Base-by-base conservation (phyloP, 2,329 filamentous ascomycete genomes). In the Aschersonia sp. region DNA sequence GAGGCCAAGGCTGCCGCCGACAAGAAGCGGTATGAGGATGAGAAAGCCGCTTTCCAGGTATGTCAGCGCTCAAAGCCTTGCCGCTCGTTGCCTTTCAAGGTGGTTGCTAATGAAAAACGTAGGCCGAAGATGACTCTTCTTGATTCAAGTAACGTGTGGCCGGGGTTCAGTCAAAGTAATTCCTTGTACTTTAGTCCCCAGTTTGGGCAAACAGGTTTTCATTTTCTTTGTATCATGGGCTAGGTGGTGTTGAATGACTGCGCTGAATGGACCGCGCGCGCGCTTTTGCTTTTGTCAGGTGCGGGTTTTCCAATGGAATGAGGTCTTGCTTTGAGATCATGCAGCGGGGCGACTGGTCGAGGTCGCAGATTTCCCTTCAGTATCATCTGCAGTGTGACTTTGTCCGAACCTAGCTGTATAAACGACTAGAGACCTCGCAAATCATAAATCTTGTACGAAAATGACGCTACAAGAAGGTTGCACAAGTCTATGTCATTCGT, bases 1-100 rank as follows among this genome's bases (percentile, higher is more conserved):
- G 90, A 97, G 72, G 85, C 87, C 66, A 97, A 97, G 83, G 92
- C 92, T 63, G 87, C 85, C 46, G 76, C 83, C 54, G 92, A 98
- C 73, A 98, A 97, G 87, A 95, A 97, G 83, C 84, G 92, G 53
- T 98, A 97, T 66, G 90, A 97, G 69, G 87, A 95, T 58, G 88
- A 97, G 79, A 98, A 98, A 79, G 83, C 84, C 56, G 85, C 79
- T 55, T 98, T 94, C 76, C 82, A 87, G 62, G 87, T 94, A 74
- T 74, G 83, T 37, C 8, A 8, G 12, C 35, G 8, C 35, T 8
- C 8, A 37, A 9, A 37, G 22, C 30, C 9, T 11, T 44, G 14
- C 35, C 44, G 29, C 10, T 45, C 32, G 12, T 42, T n/a, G 29
- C n/a, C 41, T 37, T 12, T 30, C 30, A 12, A 8, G 14, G 30